Evolutionary conservation across 768 basidiomycete genomes (phyloP).

Genomic region (Naganishia kalamii): DNA sequence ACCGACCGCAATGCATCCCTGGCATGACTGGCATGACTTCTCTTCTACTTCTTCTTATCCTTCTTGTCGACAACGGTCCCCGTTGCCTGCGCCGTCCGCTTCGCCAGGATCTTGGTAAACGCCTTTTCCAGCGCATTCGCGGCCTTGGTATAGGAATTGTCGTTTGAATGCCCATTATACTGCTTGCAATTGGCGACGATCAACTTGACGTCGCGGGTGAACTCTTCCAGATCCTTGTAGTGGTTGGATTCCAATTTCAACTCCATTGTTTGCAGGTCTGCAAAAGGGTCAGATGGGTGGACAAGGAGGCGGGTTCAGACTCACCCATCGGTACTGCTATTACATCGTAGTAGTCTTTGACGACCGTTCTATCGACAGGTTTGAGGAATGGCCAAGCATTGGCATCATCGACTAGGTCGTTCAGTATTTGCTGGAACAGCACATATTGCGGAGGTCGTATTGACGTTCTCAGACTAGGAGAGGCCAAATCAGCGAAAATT

Average conservation of each 20-base stretch:
- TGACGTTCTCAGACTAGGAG: constrained; percentile 47
- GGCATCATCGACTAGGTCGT: constrained; percentile 68
- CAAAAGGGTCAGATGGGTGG: background rate
- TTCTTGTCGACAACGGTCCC: constrained; percentile 15
- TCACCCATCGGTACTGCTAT: constrained; percentile 88
- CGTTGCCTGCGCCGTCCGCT: constrained; percentile 30
- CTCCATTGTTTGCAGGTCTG: constrained; percentile 82
- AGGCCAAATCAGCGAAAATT: background rate
- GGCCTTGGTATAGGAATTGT: constrained; percentile 70
- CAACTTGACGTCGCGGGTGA: constrained; percentile 71
- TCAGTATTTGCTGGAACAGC: constrained; percentile 70
- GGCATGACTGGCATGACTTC: too few relatives aligned
- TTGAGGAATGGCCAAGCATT: constrained; percentile 79
- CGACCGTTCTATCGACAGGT: constrained; percentile 73
- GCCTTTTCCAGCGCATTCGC: constrained; percentile 77
- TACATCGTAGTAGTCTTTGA: constrained; percentile 81
- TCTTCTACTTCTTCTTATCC: constrained; percentile 15
- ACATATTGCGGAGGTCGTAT: constrained; percentile 54
- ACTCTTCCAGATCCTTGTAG: constrained; percentile 67
- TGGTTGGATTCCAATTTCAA: constrained; percentile 82
- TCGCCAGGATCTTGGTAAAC: constrained; percentile 50
- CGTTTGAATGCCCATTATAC: constrained; percentile 69
- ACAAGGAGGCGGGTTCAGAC: constrained; percentile 34
- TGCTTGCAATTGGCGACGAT: constrained; percentile 81
- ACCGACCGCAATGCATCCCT: too few relatives aligned